Evolutionary conservation across 345 rosid species (phyloP), one percentile per base, ranked within the genome.

Genomic region (Salix udensis): DNA sequence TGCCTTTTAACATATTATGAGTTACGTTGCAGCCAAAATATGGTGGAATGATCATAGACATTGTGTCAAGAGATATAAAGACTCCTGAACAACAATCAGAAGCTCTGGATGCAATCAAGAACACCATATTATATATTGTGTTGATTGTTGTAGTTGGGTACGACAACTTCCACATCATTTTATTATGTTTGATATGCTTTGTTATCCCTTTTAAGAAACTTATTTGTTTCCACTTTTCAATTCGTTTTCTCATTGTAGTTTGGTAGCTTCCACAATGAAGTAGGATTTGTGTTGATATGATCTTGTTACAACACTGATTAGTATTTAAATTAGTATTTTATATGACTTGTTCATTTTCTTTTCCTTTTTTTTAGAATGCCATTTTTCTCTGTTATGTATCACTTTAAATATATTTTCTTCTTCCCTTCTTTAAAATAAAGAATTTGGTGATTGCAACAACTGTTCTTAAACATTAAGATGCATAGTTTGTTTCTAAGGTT

Each of bases 31-130:
- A 84, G 89, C 89, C 89, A 23, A 86, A 82, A 68, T 86, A 31
- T 77, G 88, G 88, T 60, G 88, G 88, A 65, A 72, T 55, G 62
- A 84, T 86, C 39, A 83, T 86, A 64, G 88, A 86, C 82, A 86
- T 86, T 65, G 88, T 86, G 30, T 86, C 88, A 60, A 76, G 78
- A 77, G 86, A 84, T 65, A 75, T 73, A 75, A 74, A 52, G 68
- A 79, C 79, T 73, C 77, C 88, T 10, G 82, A 82, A 71, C 80
- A 84, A 81, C 85, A 86, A 77, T 28, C 78, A 16, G 82, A 79
- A 62, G 87, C 88, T 55, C 39, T 79, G 68, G 81, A 84, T 76
- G 87, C 77, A 36, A 82, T 86, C 82, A 86, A 82, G 82, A 78
- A 50, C 77, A 84, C 88, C 67, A 82, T 86, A 68, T 76, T 86